Evolutionary conservation across 306 rosid species (phyloP).

Genomic region (Sechiopsis laciniata): DNA sequence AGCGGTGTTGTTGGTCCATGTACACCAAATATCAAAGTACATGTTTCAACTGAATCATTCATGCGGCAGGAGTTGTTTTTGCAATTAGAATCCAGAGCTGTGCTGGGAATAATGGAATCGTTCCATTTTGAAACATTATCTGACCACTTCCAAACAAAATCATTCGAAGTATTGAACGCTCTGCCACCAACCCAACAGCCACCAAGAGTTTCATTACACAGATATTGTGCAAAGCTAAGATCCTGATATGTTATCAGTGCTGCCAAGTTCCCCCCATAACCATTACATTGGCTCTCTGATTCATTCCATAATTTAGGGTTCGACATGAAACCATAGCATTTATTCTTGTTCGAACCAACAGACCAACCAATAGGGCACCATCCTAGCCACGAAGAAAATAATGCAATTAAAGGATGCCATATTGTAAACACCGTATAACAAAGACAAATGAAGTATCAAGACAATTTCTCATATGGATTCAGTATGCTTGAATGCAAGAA

Average conservation of each 20-base stretch:
- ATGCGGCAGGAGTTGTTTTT: slow-evolving; percentile 38
- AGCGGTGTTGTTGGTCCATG: slow-evolving; percentile 31
- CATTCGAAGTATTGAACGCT: slow-evolving; percentile 39
- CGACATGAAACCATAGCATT: slow-evolving; percentile 51
- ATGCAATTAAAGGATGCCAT: slow-evolving; percentile 20
- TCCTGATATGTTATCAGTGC: slow-evolving; percentile 52
- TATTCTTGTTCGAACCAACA: slow-evolving; percentile 44
- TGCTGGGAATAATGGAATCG: slow-evolving; percentile 37
- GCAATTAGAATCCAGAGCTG: slow-evolving; percentile 39
- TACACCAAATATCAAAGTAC: slow-evolving; percentile 50
- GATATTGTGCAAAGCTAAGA: slow-evolving; percentile 43
- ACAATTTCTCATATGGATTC: background rate
- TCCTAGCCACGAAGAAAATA: slow-evolving; percentile 37
- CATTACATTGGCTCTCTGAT: slow-evolving; percentile 58
- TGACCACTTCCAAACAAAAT: slow-evolving; percentile 71
- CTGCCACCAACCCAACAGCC: slow-evolving; percentile 93
- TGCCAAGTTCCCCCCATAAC: slow-evolving; percentile 65
- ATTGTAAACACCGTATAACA: slow-evolving; percentile 11
- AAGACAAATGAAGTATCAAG: background rate
- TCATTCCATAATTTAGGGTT: slow-evolving; percentile 64
- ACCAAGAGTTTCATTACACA: slow-evolving; percentile 38
- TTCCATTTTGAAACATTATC: slow-evolving; percentile 65
- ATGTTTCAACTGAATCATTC: slow-evolving; percentile 37
- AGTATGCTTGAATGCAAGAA: slow-evolving; percentile 14
- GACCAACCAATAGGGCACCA: slow-evolving; percentile 70